Conservation (phyloP, 371 early-diverging fungal species). For the Mortierella sp. region DNA sequence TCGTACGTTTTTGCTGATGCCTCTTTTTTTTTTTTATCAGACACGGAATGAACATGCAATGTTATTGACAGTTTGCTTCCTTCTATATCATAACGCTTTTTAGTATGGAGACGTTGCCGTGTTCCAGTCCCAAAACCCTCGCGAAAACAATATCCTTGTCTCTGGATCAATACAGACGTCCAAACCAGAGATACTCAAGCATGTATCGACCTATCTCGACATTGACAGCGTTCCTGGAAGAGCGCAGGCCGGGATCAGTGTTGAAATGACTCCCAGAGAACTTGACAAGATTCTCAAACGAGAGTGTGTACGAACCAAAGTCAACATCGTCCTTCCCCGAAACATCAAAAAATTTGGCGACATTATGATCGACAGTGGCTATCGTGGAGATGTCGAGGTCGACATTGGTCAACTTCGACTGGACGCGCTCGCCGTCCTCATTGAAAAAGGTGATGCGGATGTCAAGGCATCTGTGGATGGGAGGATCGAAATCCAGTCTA, state of each 20-base stretch:
- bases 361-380: conserved; percentile 7
- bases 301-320: conserved; percentile 5
- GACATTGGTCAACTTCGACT: not conserved
- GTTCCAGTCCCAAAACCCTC: not conserved
- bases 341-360: not conserved
- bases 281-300: conserved; percentile 1
- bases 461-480: not conserved
- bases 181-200: not conserved
- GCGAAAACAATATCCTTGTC: not conserved
- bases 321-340: conserved; percentile 16
- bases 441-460: not conserved
- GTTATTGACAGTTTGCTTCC: no score
- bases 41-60: no score
- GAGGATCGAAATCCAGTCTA: not conserved
- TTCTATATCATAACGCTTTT: no score
- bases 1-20: conserved; percentile 11
- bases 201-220: not conserved
- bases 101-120: conserved; percentile 19
- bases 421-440: not conserved
- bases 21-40: not conserved
- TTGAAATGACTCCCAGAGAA: not conserved
- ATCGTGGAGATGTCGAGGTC: conserved; percentile 6
- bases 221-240: not conserved
- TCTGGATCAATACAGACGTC: conserved; percentile 13
- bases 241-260: conserved; percentile 7